phyloP scores from a whole-genome alignment of 345 rosid genomes.

The Populus euphratica region DNA sequence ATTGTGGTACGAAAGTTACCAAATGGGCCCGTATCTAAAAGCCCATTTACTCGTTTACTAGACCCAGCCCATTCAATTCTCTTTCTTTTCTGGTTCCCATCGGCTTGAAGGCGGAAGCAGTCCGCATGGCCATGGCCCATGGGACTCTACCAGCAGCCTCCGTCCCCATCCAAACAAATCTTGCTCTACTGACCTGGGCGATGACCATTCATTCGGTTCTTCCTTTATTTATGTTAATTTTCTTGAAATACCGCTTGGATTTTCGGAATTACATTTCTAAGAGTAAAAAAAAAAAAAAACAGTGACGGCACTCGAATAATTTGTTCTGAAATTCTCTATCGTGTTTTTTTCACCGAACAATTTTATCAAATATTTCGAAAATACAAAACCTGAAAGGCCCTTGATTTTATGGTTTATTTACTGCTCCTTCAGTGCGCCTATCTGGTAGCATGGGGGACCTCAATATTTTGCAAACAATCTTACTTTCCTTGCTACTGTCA shows the following conservation, averaged over 20 bases:
- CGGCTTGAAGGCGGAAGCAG: not conserved
- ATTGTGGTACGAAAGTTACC: not conserved
- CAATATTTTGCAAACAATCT: no score
- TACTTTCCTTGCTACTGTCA: not conserved
- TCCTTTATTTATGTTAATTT: not conserved
- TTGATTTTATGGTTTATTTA: no score
- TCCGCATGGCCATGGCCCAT: not conserved
- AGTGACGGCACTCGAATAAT: no score
- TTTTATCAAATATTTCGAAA: no score
- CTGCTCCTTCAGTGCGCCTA: no score
- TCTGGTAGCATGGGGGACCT: no score
- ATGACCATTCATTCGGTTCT: not conserved
- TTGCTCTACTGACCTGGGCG: not conserved
- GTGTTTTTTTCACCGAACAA: no score
- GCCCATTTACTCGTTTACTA: rapidly evolving
- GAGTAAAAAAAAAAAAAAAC: no score
- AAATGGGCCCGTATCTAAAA: not conserved
- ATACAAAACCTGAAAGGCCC: no score
- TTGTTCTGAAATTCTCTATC: no score
- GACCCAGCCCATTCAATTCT: not conserved
- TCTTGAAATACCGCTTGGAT: not conserved
- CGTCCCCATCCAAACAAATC: not conserved
- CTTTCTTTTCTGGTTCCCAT: not conserved
- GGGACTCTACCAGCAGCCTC: not conserved
- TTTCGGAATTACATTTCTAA: no score